Conservation (phyloP, 1,139 yeast species). For the Blastobotrys ciferrii region DNA sequence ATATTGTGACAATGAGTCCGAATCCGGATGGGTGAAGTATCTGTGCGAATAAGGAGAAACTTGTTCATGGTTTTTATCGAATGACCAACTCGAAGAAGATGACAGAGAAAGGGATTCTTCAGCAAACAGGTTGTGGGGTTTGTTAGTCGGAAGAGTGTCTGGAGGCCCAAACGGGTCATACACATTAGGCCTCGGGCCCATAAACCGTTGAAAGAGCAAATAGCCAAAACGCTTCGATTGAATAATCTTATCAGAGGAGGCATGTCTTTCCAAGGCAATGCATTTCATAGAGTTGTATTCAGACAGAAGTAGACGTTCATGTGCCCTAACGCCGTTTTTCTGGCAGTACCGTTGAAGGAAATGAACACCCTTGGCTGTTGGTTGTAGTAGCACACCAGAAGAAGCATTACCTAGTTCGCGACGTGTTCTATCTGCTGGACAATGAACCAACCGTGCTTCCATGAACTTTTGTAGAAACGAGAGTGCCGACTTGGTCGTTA, state of each 20-base stretch:
- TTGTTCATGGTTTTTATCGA: slow-evolving; percentile 15
- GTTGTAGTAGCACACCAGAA: slow-evolving; percentile 49
- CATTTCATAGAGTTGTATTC: slow-evolving; percentile 70
- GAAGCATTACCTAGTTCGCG: slow-evolving; percentile 11
- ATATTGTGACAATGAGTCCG: slow-evolving; percentile 78
- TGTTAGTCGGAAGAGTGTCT: slow-evolving; percentile 33
- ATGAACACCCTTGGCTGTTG: slow-evolving; percentile 90
- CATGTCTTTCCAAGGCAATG: slow-evolving; percentile 65
- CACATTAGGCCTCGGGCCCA: slow-evolving; percentile 68
- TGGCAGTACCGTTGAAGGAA: slow-evolving; percentile 60
- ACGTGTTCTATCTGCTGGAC: slow-evolving; percentile 61
- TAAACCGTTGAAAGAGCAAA: slow-evolving; percentile 58
- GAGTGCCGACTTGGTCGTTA: slow-evolving; percentile 53
- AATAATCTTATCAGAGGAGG: slow-evolving; percentile 57
- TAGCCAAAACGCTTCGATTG: slow-evolving; percentile 65
- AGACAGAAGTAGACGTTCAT: slow-evolving; percentile 45
- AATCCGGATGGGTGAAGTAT: slow-evolving; percentile 84
- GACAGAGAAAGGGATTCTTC: slow-evolving; percentile 9
- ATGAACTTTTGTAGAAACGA: slow-evolving; percentile 55
- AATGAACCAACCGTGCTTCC: slow-evolving; percentile 67
- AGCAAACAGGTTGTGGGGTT: neutral
- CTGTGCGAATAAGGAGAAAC: slow-evolving; percentile 72
- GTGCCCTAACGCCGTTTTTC: slow-evolving; percentile 27
- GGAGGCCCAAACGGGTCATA: slow-evolving; percentile 57
- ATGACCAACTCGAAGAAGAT: slow-evolving; percentile 1